Evolutionary conservation across 2,329 filamentous ascomycete genomes (phyloP).

Genomic region (Ophiognomonia clavigignenti-juglandacearum): DNA sequence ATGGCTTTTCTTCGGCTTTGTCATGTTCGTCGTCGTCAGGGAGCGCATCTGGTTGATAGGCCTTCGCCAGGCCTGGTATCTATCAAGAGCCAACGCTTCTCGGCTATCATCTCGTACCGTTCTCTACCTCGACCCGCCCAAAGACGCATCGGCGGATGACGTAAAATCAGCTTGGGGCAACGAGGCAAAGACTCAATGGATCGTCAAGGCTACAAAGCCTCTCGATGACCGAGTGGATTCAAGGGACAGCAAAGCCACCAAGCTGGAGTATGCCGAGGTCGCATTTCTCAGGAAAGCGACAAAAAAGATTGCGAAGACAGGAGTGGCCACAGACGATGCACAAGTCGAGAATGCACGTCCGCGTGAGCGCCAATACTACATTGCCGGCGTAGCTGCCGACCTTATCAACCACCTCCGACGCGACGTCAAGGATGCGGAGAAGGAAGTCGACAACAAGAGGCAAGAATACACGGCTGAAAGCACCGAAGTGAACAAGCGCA

Average conservation of each 20-base stretch:
- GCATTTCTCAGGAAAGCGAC: slow-evolving; percentile 60
- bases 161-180: slow-evolving; percentile 74
- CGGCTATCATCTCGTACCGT: slow-evolving; percentile 88
- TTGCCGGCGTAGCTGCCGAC: slow-evolving; percentile 8
- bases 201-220: slow-evolving; percentile 67
- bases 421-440: slow-evolving; percentile 3
- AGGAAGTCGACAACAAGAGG: slow-evolving; percentile 30
- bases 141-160: slow-evolving; percentile 71
- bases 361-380: slow-evolving; percentile 9
- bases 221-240: slow-evolving; percentile 75
- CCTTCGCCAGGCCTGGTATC: slow-evolving; percentile 86
- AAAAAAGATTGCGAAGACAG: slow-evolving; percentile 49
- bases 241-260: slow-evolving; percentile 50
- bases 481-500: slow-evolving; percentile 2
- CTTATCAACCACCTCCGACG: slow-evolving; percentile 11
- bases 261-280: slow-evolving; percentile 18
- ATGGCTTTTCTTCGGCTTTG: slow-evolving; percentile 80
- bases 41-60: slow-evolving; percentile 94
- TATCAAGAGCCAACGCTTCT: slow-evolving; percentile 76
- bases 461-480: slow-evolving; percentile 37
- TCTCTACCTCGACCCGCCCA: slow-evolving; percentile 83
- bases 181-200: slow-evolving; percentile 78
- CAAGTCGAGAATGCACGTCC: slow-evolving; percentile 12
- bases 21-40: slow-evolving; percentile 84
- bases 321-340: background rate